Evolutionary conservation across 345 rosid genomes (phyloP), one percentile per base, ranked within the genome.

Genomic region (Salix udensis): DNA sequence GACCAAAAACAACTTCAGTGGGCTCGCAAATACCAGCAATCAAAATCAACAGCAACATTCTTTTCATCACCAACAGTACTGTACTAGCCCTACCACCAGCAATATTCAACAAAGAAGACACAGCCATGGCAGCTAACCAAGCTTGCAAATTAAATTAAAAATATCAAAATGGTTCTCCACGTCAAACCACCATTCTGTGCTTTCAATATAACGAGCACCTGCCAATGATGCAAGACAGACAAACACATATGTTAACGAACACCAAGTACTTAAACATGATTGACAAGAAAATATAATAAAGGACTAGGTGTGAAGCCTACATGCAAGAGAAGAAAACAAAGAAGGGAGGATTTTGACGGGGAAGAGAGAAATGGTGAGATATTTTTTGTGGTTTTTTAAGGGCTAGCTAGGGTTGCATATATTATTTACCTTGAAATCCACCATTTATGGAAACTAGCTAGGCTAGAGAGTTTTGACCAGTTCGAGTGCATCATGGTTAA

Each of bases 1-100:
- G 75, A 46, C 79, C 84, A 65, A 65, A 65, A 34, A 82, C 74
- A 52, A 79, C 86, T 77, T 72, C 82, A 50, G 81, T 62, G 34
- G 85, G 83, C 74, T 82, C 71, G 88, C 77, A 87, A 24, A 82
- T 50, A 62, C 48, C 36, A 77, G 58, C 79, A 72, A 91, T 72
- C 70, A 77, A 71, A 36, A 87, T 79, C 40, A 90, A 69, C 68
- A 82, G 1, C 50, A 83, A 21, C 31, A 69, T 75, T 68, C 79
- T 77, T 72, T 78, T 75, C 67, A 75, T 76, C 42, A 72, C 62
- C 2, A 53, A 19, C 21, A 53, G 8, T 1, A 53, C 60, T 53
- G 7, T 58, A 58, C 15, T 58, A 23, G 28, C 13, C 23, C 64
- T n/a, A 1, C 28, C 64, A 58, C 1, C 64, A n/a, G 64, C 26